phyloP scores from a whole-genome alignment of 1,139 yeast genomes.

The Nematodospora anomalae region DNA sequence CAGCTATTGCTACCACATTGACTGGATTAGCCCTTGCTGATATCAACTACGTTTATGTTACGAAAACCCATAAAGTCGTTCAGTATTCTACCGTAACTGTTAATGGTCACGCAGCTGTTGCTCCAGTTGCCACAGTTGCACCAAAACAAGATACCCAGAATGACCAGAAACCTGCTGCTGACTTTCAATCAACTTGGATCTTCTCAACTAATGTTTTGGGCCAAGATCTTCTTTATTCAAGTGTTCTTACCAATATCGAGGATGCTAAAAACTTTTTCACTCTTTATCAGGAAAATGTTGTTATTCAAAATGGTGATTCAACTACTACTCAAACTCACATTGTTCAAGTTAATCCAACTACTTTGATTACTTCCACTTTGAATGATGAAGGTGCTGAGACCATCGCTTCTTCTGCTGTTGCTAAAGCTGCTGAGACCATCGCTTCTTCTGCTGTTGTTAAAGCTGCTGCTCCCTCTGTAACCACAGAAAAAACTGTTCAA shows the following conservation, averaged over 20 bases:
- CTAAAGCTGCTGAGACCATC: conserved; percentile 13
- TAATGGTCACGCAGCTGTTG: conserved; percentile 7
- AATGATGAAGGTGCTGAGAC: conserved; percentile 3
- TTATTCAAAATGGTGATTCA: conserved; percentile 11
- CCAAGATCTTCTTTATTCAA: conserved; percentile 13
- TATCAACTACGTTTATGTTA: conserved; percentile 26
- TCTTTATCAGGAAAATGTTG: conserved; percentile 9
- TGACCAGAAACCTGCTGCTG: conserved; percentile 7
- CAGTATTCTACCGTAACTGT: conserved; percentile 15
- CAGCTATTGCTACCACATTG: conserved; percentile 12
- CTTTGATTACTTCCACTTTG: conserved; percentile 10
- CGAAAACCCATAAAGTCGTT: conserved; percentile 26
- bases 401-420: conserved; percentile 10
- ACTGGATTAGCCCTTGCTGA: conserved; percentile 20
- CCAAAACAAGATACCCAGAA: conserved; percentile 8
- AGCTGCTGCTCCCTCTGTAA: conserved; percentile 1
- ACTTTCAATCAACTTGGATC: conserved; percentile 11
- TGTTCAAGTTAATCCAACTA: conserved; percentile 12
- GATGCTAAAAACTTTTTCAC: conserved; percentile 1
- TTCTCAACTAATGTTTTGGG: conserved; percentile 14
- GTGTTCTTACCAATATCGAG: conserved; percentile 6
- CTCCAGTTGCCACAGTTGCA: conserved; percentile 6
- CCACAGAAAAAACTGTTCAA: background rate
- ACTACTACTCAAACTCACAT: conserved; percentile 10
- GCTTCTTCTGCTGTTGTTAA: conserved; percentile 3